Evolutionary conservation across 31 red algal species (phyloP).

Genomic region (Pterothamnion heteromorphum): DNA sequence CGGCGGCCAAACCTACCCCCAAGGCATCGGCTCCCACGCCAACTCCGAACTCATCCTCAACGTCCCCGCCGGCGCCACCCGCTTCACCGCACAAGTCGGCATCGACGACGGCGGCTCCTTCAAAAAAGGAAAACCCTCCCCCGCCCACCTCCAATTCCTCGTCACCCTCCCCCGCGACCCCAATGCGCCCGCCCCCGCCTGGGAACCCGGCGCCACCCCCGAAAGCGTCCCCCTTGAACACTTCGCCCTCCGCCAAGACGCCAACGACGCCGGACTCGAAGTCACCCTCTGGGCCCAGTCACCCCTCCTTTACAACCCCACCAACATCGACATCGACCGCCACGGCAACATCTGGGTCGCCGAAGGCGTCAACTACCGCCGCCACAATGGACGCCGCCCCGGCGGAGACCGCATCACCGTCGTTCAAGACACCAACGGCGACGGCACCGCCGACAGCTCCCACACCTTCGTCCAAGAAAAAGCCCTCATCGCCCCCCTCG

Average conservation of each 20-base stretch:
- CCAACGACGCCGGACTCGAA: not conserved
- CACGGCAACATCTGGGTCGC: not conserved
- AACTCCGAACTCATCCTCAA: too few species aligned
- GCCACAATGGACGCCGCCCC: not conserved
- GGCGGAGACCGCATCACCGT: not conserved
- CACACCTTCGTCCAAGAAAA: not conserved
- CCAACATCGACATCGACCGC: not conserved
- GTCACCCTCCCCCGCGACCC: too few species aligned
- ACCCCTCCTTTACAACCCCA: not conserved
- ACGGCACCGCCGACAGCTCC: not conserved
- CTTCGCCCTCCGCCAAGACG: not conserved
- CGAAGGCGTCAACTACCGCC: not conserved
- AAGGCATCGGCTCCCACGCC: too few species aligned
- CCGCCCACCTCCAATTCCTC: too few species aligned
- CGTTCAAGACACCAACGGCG: not conserved
- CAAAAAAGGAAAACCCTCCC: too few species aligned
- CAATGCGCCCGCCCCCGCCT: too few species aligned
- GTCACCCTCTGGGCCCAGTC: not conserved
- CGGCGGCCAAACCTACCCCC: too few species aligned
- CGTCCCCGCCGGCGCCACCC: too few species aligned
- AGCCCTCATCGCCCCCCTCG: not conserved
- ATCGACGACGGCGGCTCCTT: too few species aligned
- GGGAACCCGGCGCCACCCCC: not conserved
- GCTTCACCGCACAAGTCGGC: too few species aligned
- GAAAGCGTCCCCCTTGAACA: not conserved